Evolutionary conservation across 352 stramenopile species (phyloP).

Genomic region (Phytophthora kernoviae): DNA sequence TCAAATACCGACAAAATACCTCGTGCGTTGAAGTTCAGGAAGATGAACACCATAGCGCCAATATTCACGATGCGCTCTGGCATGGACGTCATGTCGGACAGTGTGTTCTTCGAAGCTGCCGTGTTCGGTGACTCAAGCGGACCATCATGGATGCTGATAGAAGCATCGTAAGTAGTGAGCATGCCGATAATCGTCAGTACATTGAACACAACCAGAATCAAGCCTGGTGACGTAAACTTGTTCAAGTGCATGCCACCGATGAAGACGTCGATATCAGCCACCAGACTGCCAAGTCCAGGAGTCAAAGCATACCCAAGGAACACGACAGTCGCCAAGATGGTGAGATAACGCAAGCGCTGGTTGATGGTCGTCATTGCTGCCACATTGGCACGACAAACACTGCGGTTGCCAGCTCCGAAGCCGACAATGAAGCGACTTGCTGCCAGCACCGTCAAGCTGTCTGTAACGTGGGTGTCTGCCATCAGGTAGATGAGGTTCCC

Average conservation of each 20-base stretch:
- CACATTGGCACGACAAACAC: conserved; percentile 77
- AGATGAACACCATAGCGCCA: conserved; percentile 77
- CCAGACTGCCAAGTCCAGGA: conserved; percentile 69
- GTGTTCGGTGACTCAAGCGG: conserved; percentile 54
- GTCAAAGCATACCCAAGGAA: conserved; percentile 81
- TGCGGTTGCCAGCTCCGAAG: conserved; percentile 81
- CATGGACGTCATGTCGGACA: conserved; percentile 60
- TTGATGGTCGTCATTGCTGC: conserved; percentile 70
- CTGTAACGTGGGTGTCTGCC: conserved; percentile 59
- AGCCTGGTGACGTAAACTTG: conserved; percentile 70
- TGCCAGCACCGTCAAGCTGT: conserved; percentile 58
- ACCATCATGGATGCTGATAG: conserved; percentile 60
- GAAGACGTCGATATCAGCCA: conserved; percentile 61
- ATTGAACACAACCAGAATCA: conserved; percentile 72
- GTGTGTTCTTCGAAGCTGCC: conserved; percentile 41
- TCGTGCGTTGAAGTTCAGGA: conserved; percentile 78
- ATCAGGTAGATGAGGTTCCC: conserved; percentile 83
- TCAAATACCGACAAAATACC: conserved; percentile 85
- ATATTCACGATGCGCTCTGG: conserved; percentile 75
- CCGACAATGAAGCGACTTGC: conserved; percentile 76
- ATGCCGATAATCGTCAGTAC: conserved; percentile 68
- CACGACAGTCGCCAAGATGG: conserved; percentile 73
- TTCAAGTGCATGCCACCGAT: conserved; percentile 74
- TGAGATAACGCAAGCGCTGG: conserved; percentile 78
- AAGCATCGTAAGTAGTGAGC: conserved; percentile 61